phyloP scores from a whole-genome alignment of 225 moss, liverwort and hornwort species.

The Asterella californica region DNA sequence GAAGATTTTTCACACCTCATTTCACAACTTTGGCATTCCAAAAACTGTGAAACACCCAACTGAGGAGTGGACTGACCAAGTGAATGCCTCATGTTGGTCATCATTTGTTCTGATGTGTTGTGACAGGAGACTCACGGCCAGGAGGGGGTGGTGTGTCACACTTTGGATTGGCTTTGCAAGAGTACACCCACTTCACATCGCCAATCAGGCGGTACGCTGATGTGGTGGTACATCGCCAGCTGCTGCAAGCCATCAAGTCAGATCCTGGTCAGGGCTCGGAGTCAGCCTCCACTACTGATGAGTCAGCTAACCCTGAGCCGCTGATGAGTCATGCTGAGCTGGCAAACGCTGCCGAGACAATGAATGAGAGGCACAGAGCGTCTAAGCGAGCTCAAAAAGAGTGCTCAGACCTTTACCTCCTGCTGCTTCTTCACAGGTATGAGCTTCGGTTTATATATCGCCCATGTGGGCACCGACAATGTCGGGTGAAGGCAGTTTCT shows the following conservation, averaged over 20 bases:
- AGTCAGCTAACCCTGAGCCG: neutral
- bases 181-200: conserved; percentile 48
- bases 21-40: no score
- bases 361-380: conserved; percentile 34
- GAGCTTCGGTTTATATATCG: no score
- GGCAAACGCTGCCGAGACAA: conserved; percentile 27
- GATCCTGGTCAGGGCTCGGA: neutral
- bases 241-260: conserved; percentile 20
- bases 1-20: no score
- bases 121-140: no score
- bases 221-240: conserved; percentile 43
- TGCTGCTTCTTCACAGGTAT: conserved; percentile 43
- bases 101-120: no score
- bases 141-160: no score
- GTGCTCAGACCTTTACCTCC: conserved; percentile 42
- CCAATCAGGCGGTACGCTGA: conserved; percentile 46
- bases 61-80: no score
- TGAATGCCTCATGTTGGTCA: no score
- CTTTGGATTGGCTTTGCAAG: no score
- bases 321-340: neutral
- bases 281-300: conserved; percentile 20
- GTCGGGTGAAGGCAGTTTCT: no score
- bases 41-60: no score
- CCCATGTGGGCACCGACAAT: no score
- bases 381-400: conserved; percentile 43